Percentiles rank a stretch among this genome's conserved stretches.
These are phyloP conservation scores for Nannochloris sp. DNA, from an alignment of 139 green algal species.

Conservation along the genomic window DNA sequence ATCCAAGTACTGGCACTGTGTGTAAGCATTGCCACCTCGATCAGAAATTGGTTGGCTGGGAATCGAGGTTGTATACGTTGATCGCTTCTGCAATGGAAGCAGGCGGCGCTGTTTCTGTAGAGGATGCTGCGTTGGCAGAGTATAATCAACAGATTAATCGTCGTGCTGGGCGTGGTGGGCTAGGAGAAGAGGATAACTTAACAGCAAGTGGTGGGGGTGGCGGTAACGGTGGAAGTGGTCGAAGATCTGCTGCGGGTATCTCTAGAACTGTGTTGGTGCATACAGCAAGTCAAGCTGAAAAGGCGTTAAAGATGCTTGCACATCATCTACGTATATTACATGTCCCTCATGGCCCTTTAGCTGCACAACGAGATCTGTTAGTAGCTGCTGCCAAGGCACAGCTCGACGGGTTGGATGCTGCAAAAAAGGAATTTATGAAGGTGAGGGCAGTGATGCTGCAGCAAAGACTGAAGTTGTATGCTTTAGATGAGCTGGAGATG, in stretches of 20 bases:
- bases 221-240: neutral
- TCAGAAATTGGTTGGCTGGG: slow-evolving; percentile 49
- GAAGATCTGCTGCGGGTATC: slow-evolving; percentile 19
- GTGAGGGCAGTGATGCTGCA: slow-evolving; percentile 33
- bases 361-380: slow-evolving; percentile 17
- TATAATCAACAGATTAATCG: neutral
- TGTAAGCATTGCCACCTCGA: slow-evolving; percentile 75
- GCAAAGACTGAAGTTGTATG: slow-evolving; percentile 69
- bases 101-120: slow-evolving; percentile 38
- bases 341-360: neutral
- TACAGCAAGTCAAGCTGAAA: slow-evolving; percentile 56
- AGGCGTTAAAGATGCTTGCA: slow-evolving; percentile 40
- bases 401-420: slow-evolving; percentile 52
- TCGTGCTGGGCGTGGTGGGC: slow-evolving; percentile 28
- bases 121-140: slow-evolving; percentile 31
- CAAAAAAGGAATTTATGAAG: slow-evolving; percentile 58
- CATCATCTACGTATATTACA: slow-evolving; percentile 9
- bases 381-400: slow-evolving; percentile 33
- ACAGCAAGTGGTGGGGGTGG: neutral
- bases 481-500: slow-evolving; percentile 85
- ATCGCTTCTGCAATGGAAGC: slow-evolving; percentile 15
- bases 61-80: slow-evolving; percentile 60
- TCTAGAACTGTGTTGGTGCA: slow-evolving; percentile 40
- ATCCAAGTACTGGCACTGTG: slow-evolving; percentile 38
- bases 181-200: slow-evolving; percentile 29